Evolutionary conservation across 1,139 yeast species (phyloP).

Genomic region (Saccharomyces hybrid): DNA sequence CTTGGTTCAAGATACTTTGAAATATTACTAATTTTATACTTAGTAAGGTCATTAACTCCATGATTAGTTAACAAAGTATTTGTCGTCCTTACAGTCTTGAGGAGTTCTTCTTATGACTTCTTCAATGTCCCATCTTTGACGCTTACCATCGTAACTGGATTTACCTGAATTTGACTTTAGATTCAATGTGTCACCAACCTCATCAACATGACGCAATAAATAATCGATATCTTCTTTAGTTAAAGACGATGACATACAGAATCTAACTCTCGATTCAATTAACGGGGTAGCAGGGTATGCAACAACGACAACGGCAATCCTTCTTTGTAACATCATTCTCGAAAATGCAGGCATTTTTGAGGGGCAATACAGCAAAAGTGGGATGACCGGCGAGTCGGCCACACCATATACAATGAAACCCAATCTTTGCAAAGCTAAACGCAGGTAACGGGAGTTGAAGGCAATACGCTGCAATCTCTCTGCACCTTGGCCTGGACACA

Average conservation of each 20-base stretch:
- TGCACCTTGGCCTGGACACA: conserved; percentile 88
- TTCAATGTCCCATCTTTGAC: conserved; percentile 70
- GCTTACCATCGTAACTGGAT: conserved; percentile 57
- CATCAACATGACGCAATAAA: conserved; percentile 62
- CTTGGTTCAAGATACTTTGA: neutral
- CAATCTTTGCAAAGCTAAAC: conserved; percentile 81
- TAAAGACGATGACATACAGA: conserved; percentile 86
- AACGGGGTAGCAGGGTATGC: conserved; percentile 98
- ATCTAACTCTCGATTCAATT: conserved; percentile 80
- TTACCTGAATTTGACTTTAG: conserved; percentile 74
- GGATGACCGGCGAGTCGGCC: conserved; percentile 95
- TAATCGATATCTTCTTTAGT: conserved; percentile 91
- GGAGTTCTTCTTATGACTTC: conserved; percentile 70
- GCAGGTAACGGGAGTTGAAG: conserved; percentile 85
- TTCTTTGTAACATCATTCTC: conserved; percentile 66
- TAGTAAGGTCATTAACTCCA: neutral
- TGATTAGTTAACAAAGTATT: conserved; percentile 30
- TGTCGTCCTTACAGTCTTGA: conserved; percentile 52
- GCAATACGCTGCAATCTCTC: conserved; percentile 91
- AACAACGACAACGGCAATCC: conserved; percentile 90
- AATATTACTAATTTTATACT: neutral
- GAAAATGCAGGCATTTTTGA: conserved; percentile 92
- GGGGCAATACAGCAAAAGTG: conserved; percentile 79
- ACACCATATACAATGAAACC: conserved; percentile 94
- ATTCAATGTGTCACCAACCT: conserved; percentile 69